Evolutionary conservation across 2,329 filamentous ascomycete species (phyloP).

Genomic region (Cladosporium sphaerospermum): DNA sequence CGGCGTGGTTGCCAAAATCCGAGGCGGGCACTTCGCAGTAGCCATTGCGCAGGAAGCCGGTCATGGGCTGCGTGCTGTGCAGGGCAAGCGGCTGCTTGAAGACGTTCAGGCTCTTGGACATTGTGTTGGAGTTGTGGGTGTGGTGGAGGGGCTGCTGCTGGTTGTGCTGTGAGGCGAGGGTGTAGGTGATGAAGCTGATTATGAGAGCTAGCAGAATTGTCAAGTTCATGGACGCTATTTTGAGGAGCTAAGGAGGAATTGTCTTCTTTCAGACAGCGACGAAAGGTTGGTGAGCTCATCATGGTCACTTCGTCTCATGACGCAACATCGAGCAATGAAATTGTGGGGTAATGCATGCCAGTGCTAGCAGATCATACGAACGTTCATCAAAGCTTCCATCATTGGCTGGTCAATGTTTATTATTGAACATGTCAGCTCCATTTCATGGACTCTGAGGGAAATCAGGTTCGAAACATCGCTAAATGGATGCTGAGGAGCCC

Average conservation of each 20-base stretch:
- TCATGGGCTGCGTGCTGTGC: slow-evolving; percentile 53
- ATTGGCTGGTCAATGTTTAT: too few relatives aligned
- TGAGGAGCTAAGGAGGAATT: too few relatives aligned
- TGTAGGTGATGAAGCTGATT: neutral
- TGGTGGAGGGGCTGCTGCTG: slow-evolving; percentile 16
- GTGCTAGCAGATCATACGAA: too few relatives aligned
- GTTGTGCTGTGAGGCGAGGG: slow-evolving; percentile 3
- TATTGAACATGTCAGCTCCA: too few relatives aligned
- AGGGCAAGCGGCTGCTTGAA: slow-evolving; percentile 53
- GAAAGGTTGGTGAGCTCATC: neutral
- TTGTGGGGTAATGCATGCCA: too few relatives aligned
- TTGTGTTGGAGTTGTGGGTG: slow-evolving; percentile 16
- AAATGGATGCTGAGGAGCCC: too few relatives aligned
- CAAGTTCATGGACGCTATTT: neutral
- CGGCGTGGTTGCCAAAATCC: slow-evolving; percentile 55
- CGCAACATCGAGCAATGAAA: too few relatives aligned
- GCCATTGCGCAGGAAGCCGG: slow-evolving; percentile 56
- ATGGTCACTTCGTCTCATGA: too few relatives aligned
- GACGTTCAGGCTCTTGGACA: slow-evolving; percentile 39
- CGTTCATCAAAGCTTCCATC: too few relatives aligned
- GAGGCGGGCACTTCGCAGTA: slow-evolving; percentile 52
- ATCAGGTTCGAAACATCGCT: too few relatives aligned
- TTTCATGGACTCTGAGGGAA: too few relatives aligned
- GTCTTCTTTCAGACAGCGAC: neutral
- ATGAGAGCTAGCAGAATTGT: neutral